A percentile compares a stretch with the other conserved stretches of the same genome.
These are phyloP conservation scores for Melanogaster broomeanus DNA, from an alignment of 768 basidiomycete species.

Conservation along the genomic window DNA sequence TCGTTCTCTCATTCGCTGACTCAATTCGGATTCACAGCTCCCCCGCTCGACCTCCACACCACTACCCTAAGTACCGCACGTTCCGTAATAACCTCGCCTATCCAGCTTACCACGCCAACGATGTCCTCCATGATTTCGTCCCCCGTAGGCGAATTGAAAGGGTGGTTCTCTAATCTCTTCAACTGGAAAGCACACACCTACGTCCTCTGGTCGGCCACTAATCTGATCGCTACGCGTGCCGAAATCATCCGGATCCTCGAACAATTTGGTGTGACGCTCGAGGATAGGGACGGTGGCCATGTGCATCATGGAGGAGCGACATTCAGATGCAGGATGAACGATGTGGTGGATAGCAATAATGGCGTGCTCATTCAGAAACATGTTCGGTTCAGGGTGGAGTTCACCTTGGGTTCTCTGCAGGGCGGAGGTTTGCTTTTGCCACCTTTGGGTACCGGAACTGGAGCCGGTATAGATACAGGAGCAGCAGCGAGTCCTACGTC, in stretches of 20 bases:
- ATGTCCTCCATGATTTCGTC: constrained; percentile 54
- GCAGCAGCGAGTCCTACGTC: constrained; percentile 26
- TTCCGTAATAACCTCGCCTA: constrained; percentile 52
- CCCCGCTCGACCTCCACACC: constrained; percentile 55
- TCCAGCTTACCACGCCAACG: constrained; percentile 39
- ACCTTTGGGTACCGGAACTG: constrained; percentile 17
- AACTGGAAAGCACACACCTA: constrained; percentile 76
- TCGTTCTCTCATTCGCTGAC: neutral
- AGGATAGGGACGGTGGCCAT: constrained; percentile 40
- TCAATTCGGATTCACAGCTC: constrained; percentile 39
- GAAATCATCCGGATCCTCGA: constrained; percentile 67
- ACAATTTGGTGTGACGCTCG: constrained; percentile 61
- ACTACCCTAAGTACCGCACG: constrained; percentile 44
- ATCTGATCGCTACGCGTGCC: constrained; percentile 59
- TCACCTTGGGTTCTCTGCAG: constrained; percentile 40
- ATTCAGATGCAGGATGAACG: constrained; percentile 56
- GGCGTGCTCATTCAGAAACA: constrained; percentile 61
- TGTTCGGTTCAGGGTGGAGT: constrained; percentile 84
- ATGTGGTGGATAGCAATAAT: constrained; percentile 41
- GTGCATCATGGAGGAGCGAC: constrained; percentile 39
- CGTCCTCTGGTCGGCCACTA: constrained; percentile 57
- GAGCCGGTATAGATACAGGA: constrained; percentile 20
- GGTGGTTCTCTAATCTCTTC: constrained; percentile 96
- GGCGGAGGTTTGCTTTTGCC: constrained; percentile 21
- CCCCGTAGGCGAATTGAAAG: constrained; percentile 82